These are phyloP conservation scores for Psilocybe azurescens DNA, from an alignment of 768 basidiomycete genomes.

Conservation along the genomic window DNA sequence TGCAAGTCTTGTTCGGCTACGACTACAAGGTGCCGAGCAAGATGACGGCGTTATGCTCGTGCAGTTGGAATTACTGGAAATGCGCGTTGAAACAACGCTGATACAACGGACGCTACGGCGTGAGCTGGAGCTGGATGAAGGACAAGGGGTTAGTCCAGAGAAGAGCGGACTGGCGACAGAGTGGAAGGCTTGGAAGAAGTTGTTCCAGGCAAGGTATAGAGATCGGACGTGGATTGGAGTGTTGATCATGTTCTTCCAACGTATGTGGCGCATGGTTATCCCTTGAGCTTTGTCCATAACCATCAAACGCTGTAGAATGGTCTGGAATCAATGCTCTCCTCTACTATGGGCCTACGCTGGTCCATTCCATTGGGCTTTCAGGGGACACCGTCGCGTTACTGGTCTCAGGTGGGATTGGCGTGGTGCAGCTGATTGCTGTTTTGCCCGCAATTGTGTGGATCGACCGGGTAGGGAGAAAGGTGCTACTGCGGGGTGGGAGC, in stretches of 20 bases:
- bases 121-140: slow-evolving; percentile 16
- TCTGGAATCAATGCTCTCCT: slow-evolving; percentile 85
- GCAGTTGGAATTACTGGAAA: slow-evolving; percentile 77
- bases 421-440: slow-evolving; percentile 79
- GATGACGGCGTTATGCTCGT: slow-evolving; percentile 52
- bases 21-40: slow-evolving; percentile 52
- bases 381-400: slow-evolving; percentile 65
- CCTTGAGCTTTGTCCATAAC: not conserved
- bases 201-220: slow-evolving; percentile 60
- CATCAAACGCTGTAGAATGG: slow-evolving; percentile 61
- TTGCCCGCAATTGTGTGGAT: slow-evolving; percentile 75
- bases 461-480: slow-evolving; percentile 67
- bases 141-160: not conserved
- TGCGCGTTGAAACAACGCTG: slow-evolving; percentile 69
- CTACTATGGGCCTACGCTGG: slow-evolving; percentile 81
- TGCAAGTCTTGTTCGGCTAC: slow-evolving; percentile 57
- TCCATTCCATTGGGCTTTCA: slow-evolving; percentile 64
- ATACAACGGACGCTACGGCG: slow-evolving; percentile 40
- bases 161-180: slow-evolving; percentile 35
- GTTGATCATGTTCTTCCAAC: slow-evolving; percentile 84
- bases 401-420: slow-evolving; percentile 80
- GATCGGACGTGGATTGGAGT: slow-evolving; percentile 73
- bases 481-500: slow-evolving; percentile 69
- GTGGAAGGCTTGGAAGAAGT: slow-evolving; percentile 53
- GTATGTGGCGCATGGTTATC: slow-evolving; percentile 43